Conservation (phyloP, 148 eudicot genomes). For the Pouteria glomerata region DNA sequence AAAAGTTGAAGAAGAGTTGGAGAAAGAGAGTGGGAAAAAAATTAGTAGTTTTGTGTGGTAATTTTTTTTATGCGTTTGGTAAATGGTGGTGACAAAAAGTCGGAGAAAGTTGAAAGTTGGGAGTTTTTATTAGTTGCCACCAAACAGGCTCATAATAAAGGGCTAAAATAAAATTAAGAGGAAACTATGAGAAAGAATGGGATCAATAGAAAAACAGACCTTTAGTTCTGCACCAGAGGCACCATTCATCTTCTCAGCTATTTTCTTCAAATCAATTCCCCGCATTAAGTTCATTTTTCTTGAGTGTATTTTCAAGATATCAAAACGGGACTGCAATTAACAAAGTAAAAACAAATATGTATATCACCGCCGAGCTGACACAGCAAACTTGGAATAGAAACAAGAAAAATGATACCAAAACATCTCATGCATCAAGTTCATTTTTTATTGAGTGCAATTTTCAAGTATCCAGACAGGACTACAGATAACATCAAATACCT, state of each 20-base stretch:
- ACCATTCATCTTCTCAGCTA: constrained; percentile 63
- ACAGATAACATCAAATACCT: neutral
- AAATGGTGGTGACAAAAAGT: no score
- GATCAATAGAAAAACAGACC: neutral
- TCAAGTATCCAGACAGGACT: neutral
- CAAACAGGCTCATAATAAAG: no score
- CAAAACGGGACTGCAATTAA: constrained; percentile 45
- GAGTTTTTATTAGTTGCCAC: no score
- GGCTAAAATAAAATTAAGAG: neutral
- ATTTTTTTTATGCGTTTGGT: no score
- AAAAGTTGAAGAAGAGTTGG: no score
- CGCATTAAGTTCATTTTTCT: constrained; percentile 70
- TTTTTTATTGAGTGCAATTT: neutral
- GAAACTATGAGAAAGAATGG: neutral
- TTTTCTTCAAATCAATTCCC: constrained; percentile 61
- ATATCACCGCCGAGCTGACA: neutral
- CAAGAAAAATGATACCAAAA: neutral
- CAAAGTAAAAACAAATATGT: neutral
- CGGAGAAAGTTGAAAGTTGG: no score
- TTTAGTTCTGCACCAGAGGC: neutral
- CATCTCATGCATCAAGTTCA: neutral
- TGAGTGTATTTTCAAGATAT: constrained; percentile 68
- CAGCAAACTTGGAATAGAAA: neutral
- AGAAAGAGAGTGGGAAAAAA: no score
- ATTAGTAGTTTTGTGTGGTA: no score